Base-by-base conservation (phyloP, 257 asterid species). In the Nemophila menziesii region DNA sequence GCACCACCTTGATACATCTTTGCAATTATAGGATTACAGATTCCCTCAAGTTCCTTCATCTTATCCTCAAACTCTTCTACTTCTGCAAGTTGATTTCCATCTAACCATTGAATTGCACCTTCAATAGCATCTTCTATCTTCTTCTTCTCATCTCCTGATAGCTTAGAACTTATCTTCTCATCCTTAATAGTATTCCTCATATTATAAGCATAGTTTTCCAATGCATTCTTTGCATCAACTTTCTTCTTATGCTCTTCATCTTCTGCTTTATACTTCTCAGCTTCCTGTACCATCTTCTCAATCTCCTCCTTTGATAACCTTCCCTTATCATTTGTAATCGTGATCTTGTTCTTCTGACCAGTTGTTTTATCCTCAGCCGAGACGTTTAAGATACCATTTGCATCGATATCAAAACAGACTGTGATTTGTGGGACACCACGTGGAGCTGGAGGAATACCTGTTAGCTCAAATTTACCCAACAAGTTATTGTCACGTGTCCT, bases 161-260 rank as follows among this genome's bases (percentile, higher is more conserved):
- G 72, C 57, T 65, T 60, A 5, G 60, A 33, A 12, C 57, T 45
- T 7, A 65, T 59, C 64, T 65, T 65, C 20, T 65, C 72, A 16
- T 65, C 72, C 63, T 60, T 65, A 5, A 65, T 55, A 27, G 72
- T 65, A 47, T 65, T 65, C 50, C 72, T 60, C 72, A 65, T 65
- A 57, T 60, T 65, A 60, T 65, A 65, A 0, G 71, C 62, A 26
- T 58, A 65, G 36, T 54, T 65, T 33, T 58, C 63, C 9, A 65
- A 17, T 0, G 58, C 57, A 2, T 65, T 65, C 59, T 65, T 65
- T 8, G 71, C 62, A 10, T 65, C 71, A 0, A 64, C 71, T 22
- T 64, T 64, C 49, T 48, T 64, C 54, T 58, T 64, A 12, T 52
- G 58, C 26, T 64, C 71, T 38, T 64, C 71, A 6, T 58, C 71